phyloP scores from a whole-genome alignment of 805 yeast genomes.

The Yarrowia sp. region DNA sequence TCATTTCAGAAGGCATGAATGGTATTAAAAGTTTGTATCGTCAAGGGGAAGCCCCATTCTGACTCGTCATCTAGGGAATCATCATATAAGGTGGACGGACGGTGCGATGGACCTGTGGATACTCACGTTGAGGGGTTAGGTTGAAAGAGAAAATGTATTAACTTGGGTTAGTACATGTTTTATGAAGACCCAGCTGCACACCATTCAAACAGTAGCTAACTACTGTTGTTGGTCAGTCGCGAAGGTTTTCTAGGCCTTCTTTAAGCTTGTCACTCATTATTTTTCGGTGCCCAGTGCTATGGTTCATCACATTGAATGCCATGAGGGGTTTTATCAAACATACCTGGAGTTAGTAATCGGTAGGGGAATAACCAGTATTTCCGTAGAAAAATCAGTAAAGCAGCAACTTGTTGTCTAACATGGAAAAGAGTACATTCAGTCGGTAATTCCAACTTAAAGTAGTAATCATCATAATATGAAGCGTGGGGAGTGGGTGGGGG shows the following conservation, averaged over 20 bases:
- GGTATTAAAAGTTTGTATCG: constrained; percentile 80
- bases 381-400: constrained; percentile 49
- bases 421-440: constrained; percentile 69
- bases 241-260: constrained; percentile 99
- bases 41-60: constrained; percentile 95
- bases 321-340: constrained; percentile 40
- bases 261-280: constrained; percentile 92
- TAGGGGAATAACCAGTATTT: not conserved
- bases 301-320: constrained; percentile 67
- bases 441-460: constrained; percentile 99
- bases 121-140: constrained; percentile 9
- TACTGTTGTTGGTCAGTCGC: constrained; percentile 64
- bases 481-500: not conserved
- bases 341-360: constrained; percentile 39
- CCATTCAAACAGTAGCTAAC: not conserved
- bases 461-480: constrained; percentile 54
- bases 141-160: constrained; percentile 16
- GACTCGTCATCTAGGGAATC: constrained; percentile 94
- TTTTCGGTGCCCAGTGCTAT: constrained; percentile 99
- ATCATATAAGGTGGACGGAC: constrained; percentile 32
- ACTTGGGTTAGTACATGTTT: constrained; percentile 30
- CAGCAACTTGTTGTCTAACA: constrained; percentile 74
- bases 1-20: constrained; percentile 88
- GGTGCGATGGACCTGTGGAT: not conserved
- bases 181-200: not conserved